Percentiles rank a stretch among this genome's conserved stretches.
phyloP scores from a whole-genome alignment of 2,329 filamentous ascomycete species.

The Pyricularia grisea region DNA sequence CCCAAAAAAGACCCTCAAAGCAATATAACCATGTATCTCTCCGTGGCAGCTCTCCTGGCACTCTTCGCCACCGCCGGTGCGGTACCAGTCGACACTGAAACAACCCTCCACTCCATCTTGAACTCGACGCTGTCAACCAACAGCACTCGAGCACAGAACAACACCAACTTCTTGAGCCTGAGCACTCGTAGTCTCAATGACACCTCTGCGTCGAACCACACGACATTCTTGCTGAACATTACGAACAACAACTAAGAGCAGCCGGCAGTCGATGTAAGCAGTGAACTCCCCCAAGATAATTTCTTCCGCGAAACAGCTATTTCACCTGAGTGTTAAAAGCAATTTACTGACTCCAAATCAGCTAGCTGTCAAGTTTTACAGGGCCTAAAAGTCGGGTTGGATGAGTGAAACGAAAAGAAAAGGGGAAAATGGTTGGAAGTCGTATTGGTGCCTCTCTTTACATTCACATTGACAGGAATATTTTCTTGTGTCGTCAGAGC shows the following conservation, averaged over 20 bases:
- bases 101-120: neutral
- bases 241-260: neutral
- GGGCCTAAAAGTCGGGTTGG: neutral
- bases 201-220: neutral
- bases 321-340: too few relatives aligned
- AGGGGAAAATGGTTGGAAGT: neutral
- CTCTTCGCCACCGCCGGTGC: neutral
- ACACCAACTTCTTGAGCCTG: neutral
- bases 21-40: neutral
- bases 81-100: neutral
- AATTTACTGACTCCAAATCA: too few relatives aligned
- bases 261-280: neutral
- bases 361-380: too few relatives aligned
- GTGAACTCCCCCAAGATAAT: neutral
- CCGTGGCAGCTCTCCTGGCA: neutral
- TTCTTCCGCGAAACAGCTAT: too few relatives aligned
- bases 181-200: neutral
- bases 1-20: neutral
- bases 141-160: neutral
- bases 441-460: neutral
- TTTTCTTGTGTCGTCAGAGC: neutral
- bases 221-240: neutral
- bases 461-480: neutral
- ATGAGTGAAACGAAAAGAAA: too few relatives aligned
- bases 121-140: neutral